These are phyloP conservation scores for Chrysanthemum makinoi DNA, from an alignment of 129 eudicot genomes.

Conservation along the genomic window DNA sequence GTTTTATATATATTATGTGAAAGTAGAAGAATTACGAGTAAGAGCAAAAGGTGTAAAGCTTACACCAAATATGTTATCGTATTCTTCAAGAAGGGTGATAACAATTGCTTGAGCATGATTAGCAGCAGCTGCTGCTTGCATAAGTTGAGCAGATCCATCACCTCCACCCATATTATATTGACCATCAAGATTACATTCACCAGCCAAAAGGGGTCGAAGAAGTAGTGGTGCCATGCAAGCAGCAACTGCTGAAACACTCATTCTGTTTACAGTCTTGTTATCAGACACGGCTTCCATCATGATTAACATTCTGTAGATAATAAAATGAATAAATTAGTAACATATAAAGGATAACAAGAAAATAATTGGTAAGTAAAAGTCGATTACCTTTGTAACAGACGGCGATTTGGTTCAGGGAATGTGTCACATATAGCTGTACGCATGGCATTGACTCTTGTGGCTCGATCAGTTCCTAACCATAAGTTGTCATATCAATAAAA, in stretches of 20 bases:
- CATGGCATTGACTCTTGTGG: slow-evolving; percentile 75
- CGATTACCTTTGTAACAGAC: slow-evolving; percentile 80
- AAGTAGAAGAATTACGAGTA: background rate
- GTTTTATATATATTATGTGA: too few relatives aligned
- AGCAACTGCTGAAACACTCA: slow-evolving; percentile 97
- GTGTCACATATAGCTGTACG: slow-evolving; percentile 90
- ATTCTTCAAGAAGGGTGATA: slow-evolving; percentile 83
- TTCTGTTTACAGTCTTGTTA: slow-evolving; percentile 66
- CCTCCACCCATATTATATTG: slow-evolving; percentile 60
- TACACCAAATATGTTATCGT: slow-evolving; percentile 92
- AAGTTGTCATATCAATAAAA: slow-evolving; percentile 2
- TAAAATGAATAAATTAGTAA: slow-evolving; percentile 10
- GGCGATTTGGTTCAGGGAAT: slow-evolving; percentile 98
- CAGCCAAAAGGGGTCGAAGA: slow-evolving; percentile 94
- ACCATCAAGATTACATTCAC: slow-evolving; percentile 84
- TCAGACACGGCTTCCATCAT: slow-evolving; percentile 86
- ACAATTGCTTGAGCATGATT: slow-evolving; percentile 97
- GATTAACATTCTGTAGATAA: slow-evolving; percentile 58
- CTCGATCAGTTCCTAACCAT: slow-evolving; percentile 67
- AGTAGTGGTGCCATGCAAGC: slow-evolving; percentile 99
- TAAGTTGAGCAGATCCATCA: slow-evolving; percentile 86
- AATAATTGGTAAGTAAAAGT: background rate
- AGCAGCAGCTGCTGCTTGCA: slow-evolving; percentile 99
- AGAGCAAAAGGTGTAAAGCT: slow-evolving; percentile 5
- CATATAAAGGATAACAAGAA: slow-evolving; percentile 1